Evolutionary conservation across 371 early-diverging fungal species (phyloP), one percentile per base, ranked within the genome.

Genomic region (Smittium culicis): DNA sequence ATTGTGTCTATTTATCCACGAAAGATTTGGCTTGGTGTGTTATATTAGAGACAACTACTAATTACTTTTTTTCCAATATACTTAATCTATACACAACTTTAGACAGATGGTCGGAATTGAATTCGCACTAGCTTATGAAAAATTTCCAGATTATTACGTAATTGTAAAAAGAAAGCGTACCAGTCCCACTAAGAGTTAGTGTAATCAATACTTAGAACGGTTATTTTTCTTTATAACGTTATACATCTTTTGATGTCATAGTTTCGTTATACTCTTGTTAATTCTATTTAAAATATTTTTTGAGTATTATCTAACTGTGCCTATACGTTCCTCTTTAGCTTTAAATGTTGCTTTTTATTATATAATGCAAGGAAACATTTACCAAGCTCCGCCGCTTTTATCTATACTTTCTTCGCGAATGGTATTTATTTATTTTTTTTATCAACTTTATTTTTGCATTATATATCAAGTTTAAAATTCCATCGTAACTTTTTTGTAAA

Each of bases 91-190:
- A 11, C 45, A 45, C 20, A 45, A 45, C 5, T 28, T 54, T 70
- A 89, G 87, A 61, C 81, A 86, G 69, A 92, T 94, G 94, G 86
- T 83, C 11, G 96, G 96, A 16, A 76, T 90, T 24, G 92, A 92
- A 73, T 96, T 90, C 76, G 86, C 85, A 1, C 80, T 94, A 8
- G 79, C 82, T 0, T 84, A 86, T 54, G 88, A 87, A 56, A 81
- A 83, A n/a, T 83, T 82, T 1, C 94, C 94, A 0, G 78, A 73
- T 17, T 70, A 93, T 24, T 96, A 86, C 79, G 81, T 93, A 28
- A 90, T 95, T 45, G 84, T 84, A 71, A 94, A 95, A 73, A 82
- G 88, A 67, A 78, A 83, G 61, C 74, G 94, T 31, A 72, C 79
- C 61, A 81, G 81, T 25, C 85, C 87, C 17, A 81, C 76, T 1